These are phyloP conservation scores for Zymoseptoria passerinii DNA, from an alignment of 2,329 filamentous ascomycete genomes.

Conservation along the genomic window DNA sequence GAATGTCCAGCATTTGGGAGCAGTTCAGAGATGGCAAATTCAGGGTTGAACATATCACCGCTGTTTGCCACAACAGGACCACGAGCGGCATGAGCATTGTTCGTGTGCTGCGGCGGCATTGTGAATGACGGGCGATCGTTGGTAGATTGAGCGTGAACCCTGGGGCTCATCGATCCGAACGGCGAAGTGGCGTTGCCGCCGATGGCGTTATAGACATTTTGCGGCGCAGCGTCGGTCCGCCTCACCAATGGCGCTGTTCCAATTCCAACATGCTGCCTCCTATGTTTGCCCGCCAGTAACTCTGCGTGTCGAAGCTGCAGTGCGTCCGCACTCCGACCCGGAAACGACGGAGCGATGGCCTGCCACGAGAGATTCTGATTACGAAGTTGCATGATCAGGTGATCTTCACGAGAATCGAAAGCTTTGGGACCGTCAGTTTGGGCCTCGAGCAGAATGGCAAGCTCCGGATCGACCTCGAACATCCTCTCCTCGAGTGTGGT, in stretches of 20 bases:
- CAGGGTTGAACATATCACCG: background rate
- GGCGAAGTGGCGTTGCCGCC: background rate
- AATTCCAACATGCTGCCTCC: background rate
- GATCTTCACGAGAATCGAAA: slow-evolving; percentile 1
- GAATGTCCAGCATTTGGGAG: background rate
- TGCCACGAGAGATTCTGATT: slow-evolving; percentile 19
- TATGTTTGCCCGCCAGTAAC: background rate
- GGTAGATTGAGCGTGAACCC: background rate
- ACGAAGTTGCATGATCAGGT: background rate
- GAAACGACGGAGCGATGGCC: slow-evolving; percentile 26
- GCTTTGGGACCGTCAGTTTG: background rate
- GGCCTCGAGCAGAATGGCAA: background rate
- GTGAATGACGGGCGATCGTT: background rate
- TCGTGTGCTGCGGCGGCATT: background rate
- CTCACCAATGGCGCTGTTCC: background rate
- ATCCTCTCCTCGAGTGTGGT: background rate
- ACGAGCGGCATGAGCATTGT: background rate
- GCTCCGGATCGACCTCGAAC: background rate
- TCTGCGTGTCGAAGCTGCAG: slow-evolving; percentile 1
- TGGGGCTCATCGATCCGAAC: background rate
- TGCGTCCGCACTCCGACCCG: slow-evolving; percentile 17
- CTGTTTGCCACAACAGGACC: background rate
- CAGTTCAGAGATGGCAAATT: background rate
- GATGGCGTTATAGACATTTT: background rate
- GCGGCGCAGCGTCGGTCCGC: background rate